Evolutionary conservation across 2,329 filamentous ascomycete species (phyloP).

Genomic region (Exophiala viscosa): DNA sequence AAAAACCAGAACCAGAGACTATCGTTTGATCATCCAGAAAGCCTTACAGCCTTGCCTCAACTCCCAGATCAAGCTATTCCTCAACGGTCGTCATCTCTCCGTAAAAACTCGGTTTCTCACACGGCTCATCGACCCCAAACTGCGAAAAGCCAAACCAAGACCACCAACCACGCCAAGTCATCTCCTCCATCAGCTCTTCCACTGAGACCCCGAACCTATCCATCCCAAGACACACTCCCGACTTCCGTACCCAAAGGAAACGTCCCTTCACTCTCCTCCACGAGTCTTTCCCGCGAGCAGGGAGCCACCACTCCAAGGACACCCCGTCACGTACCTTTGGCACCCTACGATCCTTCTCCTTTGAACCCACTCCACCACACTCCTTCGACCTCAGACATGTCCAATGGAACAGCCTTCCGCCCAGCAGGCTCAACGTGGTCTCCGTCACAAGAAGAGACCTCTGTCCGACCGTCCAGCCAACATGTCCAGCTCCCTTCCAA

Average conservation of each 20-base stretch:
- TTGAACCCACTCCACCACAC: slow-evolving; percentile 21
- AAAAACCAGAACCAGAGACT: not conserved
- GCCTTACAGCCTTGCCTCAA: slow-evolving; percentile 14
- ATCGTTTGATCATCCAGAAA: slow-evolving; percentile 1
- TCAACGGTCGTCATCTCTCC: slow-evolving; percentile 12
- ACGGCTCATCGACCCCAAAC: slow-evolving; percentile 1
- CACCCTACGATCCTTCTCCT: slow-evolving; percentile 21
- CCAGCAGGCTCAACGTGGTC: slow-evolving; percentile 1
- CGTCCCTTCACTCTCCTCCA: slow-evolving; percentile 5
- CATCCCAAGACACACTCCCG: slow-evolving; percentile 1
- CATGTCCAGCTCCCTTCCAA: slow-evolving; percentile 18
- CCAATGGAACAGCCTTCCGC: not conserved
- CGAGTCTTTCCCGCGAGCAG: not conserved
- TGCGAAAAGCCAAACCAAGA: slow-evolving; percentile 1
- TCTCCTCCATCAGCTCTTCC: not conserved
- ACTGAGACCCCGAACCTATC: slow-evolving; percentile 6
- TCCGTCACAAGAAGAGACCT: not conserved
- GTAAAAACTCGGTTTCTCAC: slow-evolving; percentile 6
- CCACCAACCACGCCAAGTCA: not conserved
- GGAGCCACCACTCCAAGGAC: slow-evolving; percentile 5
- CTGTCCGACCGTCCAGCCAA: not conserved
- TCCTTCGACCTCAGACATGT: slow-evolving; percentile 1
- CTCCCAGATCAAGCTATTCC: slow-evolving; percentile 8
- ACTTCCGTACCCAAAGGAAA: not conserved
- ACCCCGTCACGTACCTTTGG: slow-evolving; percentile 18